A percentile compares a stretch with the other conserved stretches of the same genome.
phyloP scores from a whole-genome alignment of 305 asterid genomes.

The Fraxinus sp. region DNA sequence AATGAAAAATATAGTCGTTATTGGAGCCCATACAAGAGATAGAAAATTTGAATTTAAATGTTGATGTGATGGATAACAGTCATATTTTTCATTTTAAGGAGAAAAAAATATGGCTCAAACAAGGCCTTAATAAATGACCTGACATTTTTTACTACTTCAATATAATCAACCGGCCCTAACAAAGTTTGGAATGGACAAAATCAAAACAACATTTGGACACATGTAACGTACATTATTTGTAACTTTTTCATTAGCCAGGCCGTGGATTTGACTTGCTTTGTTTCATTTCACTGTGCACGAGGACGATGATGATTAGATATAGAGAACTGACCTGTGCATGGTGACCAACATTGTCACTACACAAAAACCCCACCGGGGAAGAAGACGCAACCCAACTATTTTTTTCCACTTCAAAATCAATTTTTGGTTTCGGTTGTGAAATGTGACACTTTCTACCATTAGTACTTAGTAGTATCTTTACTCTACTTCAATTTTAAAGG shows the following conservation, averaged over 20 bases:
- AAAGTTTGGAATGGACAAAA: background rate
- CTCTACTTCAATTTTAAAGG: background rate
- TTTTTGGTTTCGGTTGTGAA: background rate
- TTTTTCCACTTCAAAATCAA: background rate
- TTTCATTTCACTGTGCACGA: background rate
- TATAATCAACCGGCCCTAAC: too few species aligned
- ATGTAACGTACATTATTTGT: background rate
- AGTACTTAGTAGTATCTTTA: background rate
- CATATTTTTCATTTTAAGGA: too few species aligned
- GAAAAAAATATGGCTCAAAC: too few species aligned
- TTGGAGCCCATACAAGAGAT: too few species aligned
- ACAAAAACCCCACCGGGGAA: background rate
- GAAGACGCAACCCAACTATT: background rate
- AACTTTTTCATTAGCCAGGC: background rate
- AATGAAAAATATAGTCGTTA: too few species aligned
- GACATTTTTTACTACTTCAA: background rate
- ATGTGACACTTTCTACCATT: background rate
- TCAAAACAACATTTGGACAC: background rate
- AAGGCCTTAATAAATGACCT: background rate
- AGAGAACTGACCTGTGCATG: constrained; percentile 3
- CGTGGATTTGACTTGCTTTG: background rate
- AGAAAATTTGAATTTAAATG: too few species aligned
- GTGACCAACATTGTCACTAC: constrained; percentile 4
- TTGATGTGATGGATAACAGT: too few species aligned
- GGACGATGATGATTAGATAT: background rate